phyloP scores from a whole-genome alignment of 805 yeast species.

The Komagataella populi region DNA sequence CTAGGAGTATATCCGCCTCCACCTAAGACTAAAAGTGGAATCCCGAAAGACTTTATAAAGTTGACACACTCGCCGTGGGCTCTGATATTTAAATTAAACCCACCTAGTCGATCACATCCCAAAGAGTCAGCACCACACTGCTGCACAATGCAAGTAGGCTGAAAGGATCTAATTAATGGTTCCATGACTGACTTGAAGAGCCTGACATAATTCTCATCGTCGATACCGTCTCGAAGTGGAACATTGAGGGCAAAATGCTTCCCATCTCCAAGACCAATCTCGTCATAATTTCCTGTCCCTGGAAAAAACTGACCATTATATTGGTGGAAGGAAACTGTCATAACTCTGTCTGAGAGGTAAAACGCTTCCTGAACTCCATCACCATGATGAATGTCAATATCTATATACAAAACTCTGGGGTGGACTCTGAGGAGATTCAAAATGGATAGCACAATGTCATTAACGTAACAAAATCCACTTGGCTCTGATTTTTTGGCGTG shows the following conservation, averaged over 20 bases:
- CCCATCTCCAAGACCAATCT: conserved; percentile 81
- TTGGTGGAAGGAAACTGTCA: conserved; percentile 94
- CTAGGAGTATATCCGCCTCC: conserved; percentile 98
- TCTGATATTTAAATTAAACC: conserved; percentile 80
- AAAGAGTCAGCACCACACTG: conserved; percentile 97
- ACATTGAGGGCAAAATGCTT: conserved; percentile 81
- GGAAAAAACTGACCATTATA: conserved; percentile 93
- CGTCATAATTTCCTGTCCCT: conserved; percentile 90
- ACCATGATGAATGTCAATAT: conserved; percentile 93
- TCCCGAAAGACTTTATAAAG: conserved; percentile 74
- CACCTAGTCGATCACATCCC: conserved; percentile 87
- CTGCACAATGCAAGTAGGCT: conserved; percentile 86
- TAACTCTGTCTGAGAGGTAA: conserved; percentile 86
- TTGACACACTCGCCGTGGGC: conserved; percentile 96
- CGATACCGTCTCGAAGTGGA: conserved; percentile 91
- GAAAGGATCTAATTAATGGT: conserved; percentile 82
- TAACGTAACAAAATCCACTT: conserved; percentile 88
- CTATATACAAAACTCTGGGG: conserved; percentile 86
- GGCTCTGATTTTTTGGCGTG: conserved; percentile 95
- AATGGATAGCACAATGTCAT: conserved; percentile 86
- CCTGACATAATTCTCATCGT: conserved; percentile 72
- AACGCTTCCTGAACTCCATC: conserved; percentile 98
- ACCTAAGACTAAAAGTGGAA: conserved; percentile 85
- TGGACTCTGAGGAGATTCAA: conserved; percentile 76
- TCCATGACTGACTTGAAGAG: conserved; percentile 76